Base-by-base conservation (phyloP, 2,329 filamentous ascomycete genomes). In the Akanthomyces dipterigenus region DNA sequence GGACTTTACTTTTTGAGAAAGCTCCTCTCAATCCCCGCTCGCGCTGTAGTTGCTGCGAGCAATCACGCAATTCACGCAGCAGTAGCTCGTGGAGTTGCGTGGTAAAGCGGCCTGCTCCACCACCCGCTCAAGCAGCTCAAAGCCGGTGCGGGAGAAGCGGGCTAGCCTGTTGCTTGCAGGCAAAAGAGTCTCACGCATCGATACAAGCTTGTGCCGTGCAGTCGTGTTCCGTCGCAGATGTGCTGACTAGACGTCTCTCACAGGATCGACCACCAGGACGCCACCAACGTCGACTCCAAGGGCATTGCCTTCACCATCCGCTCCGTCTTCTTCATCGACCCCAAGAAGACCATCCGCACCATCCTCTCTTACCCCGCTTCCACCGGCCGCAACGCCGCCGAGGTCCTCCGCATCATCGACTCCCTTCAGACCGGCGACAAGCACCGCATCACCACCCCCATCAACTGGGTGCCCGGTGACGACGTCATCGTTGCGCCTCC, bases 291-390 rank as follows among this genome's bases (percentile, higher is more conserved):
- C 62, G 89, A 92, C 75, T 76, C 82, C 70, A 91, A 91, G 83
- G 88, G 88, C 68, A 89, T 93, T 69, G 91, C 92, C 61, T 93
- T 96, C 79, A 96, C 93, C 69, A 96, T 97, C 78, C 91, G 93
- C 71, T 91, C 89, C 69, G 93, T 96, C 73, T 96, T 96, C 83
- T 82, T 96, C 78, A 95, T 96, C 75, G 92, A 96, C 80, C 92
- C 92, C 66, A 86, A 85, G 77, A 96, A 96, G 87, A 93, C 88
- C 76, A 95, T 96, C 78, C 88, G 93, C 70, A 86, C 93, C 73
- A 96, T 91, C 75, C 89, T 96, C 80, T 88, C 90, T 72, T 97
- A 96, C 82, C 93, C 93, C 48, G 92, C 93, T 64, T 93, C 89
- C 63, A 96, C 91, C 50, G 93, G 93, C 77, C 87, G 89, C 72